Percentiles rank a stretch among this genome's conserved stretches.
These are phyloP conservation scores for Solanum chmielewskii DNA, from an alignment of 257 asterid species.

Conservation along the genomic window DNA sequence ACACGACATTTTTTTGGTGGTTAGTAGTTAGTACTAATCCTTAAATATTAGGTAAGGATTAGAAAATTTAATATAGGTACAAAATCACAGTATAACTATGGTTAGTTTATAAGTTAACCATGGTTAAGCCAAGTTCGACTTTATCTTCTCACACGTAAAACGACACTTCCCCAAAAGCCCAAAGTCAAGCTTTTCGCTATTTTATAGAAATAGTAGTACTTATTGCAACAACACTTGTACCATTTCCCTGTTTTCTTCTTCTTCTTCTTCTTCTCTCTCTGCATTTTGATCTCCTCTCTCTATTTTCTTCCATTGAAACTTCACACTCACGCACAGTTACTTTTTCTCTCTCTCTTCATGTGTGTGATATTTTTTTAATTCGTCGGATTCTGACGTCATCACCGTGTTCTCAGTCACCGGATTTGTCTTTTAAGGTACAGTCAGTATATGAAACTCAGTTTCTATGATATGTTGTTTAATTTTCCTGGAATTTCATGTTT, in stretches of 20 bases:
- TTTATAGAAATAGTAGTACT: conserved; percentile 25
- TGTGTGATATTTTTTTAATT: background rate
- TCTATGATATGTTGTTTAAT: background rate
- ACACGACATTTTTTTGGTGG: background rate
- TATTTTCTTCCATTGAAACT: conserved; percentile 6
- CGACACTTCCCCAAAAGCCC: background rate
- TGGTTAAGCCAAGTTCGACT: conserved; percentile 20
- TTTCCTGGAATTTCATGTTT: background rate
- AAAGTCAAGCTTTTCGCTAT: background rate
- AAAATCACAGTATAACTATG: background rate
- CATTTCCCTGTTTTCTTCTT: background rate
- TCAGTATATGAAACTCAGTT: background rate
- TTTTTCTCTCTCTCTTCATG: conserved; percentile 11
- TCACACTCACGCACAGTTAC: background rate
- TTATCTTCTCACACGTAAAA: conserved; percentile 18
- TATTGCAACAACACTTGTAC: conserved; percentile 16
- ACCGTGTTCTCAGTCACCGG: background rate
- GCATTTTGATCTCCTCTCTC: conserved; percentile 14
- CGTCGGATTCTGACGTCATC: conserved; percentile 1
- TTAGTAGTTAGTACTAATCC: background rate
- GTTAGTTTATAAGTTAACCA: conserved; percentile 9
- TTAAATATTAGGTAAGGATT: conserved; percentile 1
- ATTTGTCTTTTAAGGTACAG: background rate
- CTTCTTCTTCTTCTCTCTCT: conserved; percentile 6
- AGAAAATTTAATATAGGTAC: background rate